phyloP scores from a whole-genome alignment of 169 alveolate species.

The Theileria annulata region DNA sequence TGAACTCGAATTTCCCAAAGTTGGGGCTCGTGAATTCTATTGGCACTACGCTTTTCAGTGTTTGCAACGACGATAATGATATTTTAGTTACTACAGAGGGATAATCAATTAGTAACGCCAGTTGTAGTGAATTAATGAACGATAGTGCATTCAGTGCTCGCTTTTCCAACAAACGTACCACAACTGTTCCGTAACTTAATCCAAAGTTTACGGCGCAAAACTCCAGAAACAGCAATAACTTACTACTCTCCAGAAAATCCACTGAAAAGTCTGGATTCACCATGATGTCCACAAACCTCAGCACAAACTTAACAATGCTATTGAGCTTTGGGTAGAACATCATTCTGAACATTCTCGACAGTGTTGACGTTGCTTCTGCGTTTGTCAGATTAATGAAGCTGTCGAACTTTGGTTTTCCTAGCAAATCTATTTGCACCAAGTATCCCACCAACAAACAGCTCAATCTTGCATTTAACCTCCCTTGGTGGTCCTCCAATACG shows the following conservation, averaged over 20 bases:
- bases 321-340: slow-evolving; percentile 2
- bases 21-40: slow-evolving; percentile 18
- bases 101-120: slow-evolving; percentile 5
- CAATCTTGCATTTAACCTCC: slow-evolving; percentile 2
- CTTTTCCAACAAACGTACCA: slow-evolving; percentile 8
- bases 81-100: slow-evolving; percentile 36
- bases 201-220: slow-evolving; percentile 14
- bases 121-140: slow-evolving; percentile 15
- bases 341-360: slow-evolving; percentile 11
- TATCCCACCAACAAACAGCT: not conserved
- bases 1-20: slow-evolving; percentile 40
- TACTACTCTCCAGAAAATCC: slow-evolving; percentile 7
- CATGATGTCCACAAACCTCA: slow-evolving; percentile 9
- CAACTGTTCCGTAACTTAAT: slow-evolving; percentile 5
- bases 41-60: slow-evolving; percentile 37
- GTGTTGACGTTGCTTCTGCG: not conserved
- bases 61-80: slow-evolving; percentile 25
- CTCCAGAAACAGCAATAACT: slow-evolving; percentile 21
- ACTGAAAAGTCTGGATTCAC: not conserved
- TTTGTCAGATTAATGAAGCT: slow-evolving; percentile 6
- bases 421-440: not conserved
- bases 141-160: slow-evolving; percentile 10
- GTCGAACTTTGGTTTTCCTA: not conserved
- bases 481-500: slow-evolving; percentile 16
- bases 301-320: not conserved